Evolutionary conservation across 352 stramenopile species (phyloP).

Genomic region (Pythium volutum): DNA sequence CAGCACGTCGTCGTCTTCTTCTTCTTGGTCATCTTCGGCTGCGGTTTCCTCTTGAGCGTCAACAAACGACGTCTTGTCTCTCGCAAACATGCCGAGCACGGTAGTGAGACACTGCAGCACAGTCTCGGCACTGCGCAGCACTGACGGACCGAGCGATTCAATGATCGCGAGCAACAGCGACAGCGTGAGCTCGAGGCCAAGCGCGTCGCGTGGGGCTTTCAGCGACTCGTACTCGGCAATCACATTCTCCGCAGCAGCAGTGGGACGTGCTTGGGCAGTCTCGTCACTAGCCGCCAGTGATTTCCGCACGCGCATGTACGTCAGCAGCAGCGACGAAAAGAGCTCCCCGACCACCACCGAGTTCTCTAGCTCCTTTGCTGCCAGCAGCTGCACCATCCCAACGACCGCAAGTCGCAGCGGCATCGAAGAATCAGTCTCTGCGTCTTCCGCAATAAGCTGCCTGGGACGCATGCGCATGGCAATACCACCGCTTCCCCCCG

Average conservation of each 20-base stretch:
- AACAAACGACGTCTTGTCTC: constrained; percentile 5
- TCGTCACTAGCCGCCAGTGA: neutral
- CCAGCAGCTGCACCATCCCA: constrained; percentile 53
- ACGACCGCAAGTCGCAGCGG: constrained; percentile 38
- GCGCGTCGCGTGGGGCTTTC: constrained; percentile 32
- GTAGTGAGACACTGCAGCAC: constrained; percentile 72
- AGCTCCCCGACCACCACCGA: constrained; percentile 69
- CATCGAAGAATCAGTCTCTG: constrained; percentile 21
- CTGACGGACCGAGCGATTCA: constrained; percentile 63
- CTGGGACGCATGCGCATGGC: constrained; percentile 29
- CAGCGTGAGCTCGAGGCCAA: constrained; percentile 55
- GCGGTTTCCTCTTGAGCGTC: constrained; percentile 4
- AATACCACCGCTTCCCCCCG: constrained; percentile 60
- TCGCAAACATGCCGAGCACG: constrained; percentile 61
- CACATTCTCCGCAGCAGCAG: neutral
- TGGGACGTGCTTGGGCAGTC: neutral
- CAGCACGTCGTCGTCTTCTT: constrained; percentile 65
- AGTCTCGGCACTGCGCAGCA: constrained; percentile 61
- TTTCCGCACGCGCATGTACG: constrained; percentile 70
- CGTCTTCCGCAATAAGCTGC: neutral
- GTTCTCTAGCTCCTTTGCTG: constrained; percentile 57
- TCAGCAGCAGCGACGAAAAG: constrained; percentile 71
- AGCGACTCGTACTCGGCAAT: constrained; percentile 15
- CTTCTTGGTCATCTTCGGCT: constrained; percentile 34
- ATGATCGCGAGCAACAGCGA: constrained; percentile 69